Evolutionary conservation across 208 protist species (phyloP), one percentile per base, ranked within the genome.

Genomic region (Leishmania turanica): DNA sequence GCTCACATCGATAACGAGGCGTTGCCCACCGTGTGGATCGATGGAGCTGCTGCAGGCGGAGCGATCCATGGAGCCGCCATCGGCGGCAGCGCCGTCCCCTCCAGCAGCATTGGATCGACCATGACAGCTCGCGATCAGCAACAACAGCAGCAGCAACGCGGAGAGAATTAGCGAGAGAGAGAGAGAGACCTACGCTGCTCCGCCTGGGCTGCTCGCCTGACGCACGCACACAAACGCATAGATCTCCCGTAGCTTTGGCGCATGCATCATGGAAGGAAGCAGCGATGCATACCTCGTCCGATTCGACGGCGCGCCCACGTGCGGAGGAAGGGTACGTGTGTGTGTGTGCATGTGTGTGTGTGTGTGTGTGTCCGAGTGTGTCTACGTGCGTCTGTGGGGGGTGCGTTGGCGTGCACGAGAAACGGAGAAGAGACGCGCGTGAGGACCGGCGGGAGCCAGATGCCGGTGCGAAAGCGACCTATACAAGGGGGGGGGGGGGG

Each of bases 61-160:
- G n/a, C 40, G 27, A 15, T 0, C 42, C 37, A 47, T 71, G 74
- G 53, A 9, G 68, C 6, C 40, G 37, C 31, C 49, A 11, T 53
- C 11, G 77, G 65, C 7, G 62, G 77, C 45, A 80, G 65, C 54
- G 78, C 66, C 45, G 71, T 85, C 49, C 77, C 82, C 15, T 19
- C 82, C 40, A 60, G 71, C 47, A 64, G 47, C n/a, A 81, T 85
- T 27, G 75, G 65, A 0, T 1, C 56, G 47, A 81, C 76, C 37
- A 71, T 85, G 71, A 78, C 72, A 24, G 82, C 82, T 47, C 82
- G 82, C 45, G 82, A 85, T 24, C 53, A 58, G 53, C 76, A 77
- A 37, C 76, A 77, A 37, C 75, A 62, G 58, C 64, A 79, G 74
- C 75, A 75, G 51, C 53, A 75, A 54, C 47, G 51, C 64, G 27